Evolutionary conservation across 2,329 filamentous ascomycete genomes (phyloP).

Genomic region (Colletotrichum sp.): DNA sequence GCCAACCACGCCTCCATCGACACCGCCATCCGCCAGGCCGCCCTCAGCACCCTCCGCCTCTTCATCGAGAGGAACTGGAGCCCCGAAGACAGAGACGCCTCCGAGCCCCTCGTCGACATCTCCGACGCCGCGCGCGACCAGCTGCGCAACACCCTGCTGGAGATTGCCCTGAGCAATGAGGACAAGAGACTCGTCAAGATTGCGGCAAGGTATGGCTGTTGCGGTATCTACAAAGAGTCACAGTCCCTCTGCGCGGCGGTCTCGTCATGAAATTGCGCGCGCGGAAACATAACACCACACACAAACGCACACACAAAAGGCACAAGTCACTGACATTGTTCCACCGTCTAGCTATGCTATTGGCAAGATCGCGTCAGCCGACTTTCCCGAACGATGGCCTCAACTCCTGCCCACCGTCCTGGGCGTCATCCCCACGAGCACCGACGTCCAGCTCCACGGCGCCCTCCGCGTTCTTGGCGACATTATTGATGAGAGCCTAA

Average conservation of each 20-base stretch:
- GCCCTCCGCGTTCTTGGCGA: conserved; percentile 87
- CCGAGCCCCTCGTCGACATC: conserved; percentile 66
- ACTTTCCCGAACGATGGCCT: conserved; percentile 97
- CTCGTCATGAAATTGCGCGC: not conserved
- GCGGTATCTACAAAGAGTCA: not conserved
- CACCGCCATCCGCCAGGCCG: conserved; percentile 79
- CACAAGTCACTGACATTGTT: conserved; percentile 8
- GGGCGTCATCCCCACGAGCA: conserved; percentile 75
- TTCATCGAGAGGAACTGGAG: conserved; percentile 90
- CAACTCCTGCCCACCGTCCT: conserved; percentile 82
- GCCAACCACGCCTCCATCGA: conserved; percentile 78
- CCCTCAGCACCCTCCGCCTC: conserved; percentile 78
- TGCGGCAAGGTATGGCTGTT: conserved; percentile 72
- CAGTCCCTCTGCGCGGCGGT: not conserved
- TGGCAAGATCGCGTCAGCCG: conserved; percentile 90
- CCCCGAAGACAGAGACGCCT: conserved; percentile 73
- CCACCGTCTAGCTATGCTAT: conserved; percentile 66
- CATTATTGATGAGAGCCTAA: conserved; percentile 91
- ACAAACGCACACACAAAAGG: not conserved
- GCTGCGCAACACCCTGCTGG: conserved; percentile 76
- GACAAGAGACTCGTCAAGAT: conserved; percentile 87
- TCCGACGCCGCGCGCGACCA: conserved; percentile 75
- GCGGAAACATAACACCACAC: not conserved
- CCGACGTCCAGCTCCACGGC: conserved; percentile 83
- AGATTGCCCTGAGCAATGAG: conserved; percentile 75